A percentile compares a stretch with the other conserved stretches of the same genome.
phyloP scores from a whole-genome alignment of 169 alveolate genomes.

The Plasmodium blacklocki region DNA sequence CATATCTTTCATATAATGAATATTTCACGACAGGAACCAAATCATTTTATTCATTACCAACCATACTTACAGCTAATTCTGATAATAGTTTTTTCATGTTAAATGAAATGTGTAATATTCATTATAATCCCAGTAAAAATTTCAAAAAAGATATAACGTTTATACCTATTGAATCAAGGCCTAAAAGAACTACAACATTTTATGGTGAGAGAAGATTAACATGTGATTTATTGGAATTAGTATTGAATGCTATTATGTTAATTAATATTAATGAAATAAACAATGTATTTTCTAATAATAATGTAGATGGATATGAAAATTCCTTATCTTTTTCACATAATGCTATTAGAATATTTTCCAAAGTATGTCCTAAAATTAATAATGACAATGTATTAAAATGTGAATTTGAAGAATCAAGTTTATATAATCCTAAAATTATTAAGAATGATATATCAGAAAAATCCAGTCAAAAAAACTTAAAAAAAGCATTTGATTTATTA shows the following conservation, averaged over 20 bases:
- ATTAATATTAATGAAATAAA: constrained; percentile 37
- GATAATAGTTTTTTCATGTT: constrained; percentile 64
- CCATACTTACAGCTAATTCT: constrained; percentile 46
- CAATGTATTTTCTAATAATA: constrained; percentile 28
- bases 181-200: constrained; percentile 30
- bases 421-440: constrained; percentile 12
- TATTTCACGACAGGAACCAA: constrained; percentile 30
- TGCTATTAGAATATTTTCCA: constrained; percentile 68
- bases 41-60: constrained; percentile 64
- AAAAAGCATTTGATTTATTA: constrained; percentile 68
- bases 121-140: constrained; percentile 23
- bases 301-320: constrained; percentile 52
- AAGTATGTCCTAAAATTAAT: constrained; percentile 55
- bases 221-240: constrained; percentile 53
- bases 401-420: constrained; percentile 48
- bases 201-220: constrained; percentile 51
- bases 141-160: constrained; percentile 62
- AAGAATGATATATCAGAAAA: constrained; percentile 20
- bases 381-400: constrained; percentile 14
- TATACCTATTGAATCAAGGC: constrained; percentile 63
- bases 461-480: constrained; percentile 40
- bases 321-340: constrained; percentile 54
- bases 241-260: constrained; percentile 37
- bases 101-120: constrained; percentile 66
- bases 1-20: constrained; percentile 51